phyloP scores from a whole-genome alignment of 169 alveolate species.

The Cystoisospora suis region DNA sequence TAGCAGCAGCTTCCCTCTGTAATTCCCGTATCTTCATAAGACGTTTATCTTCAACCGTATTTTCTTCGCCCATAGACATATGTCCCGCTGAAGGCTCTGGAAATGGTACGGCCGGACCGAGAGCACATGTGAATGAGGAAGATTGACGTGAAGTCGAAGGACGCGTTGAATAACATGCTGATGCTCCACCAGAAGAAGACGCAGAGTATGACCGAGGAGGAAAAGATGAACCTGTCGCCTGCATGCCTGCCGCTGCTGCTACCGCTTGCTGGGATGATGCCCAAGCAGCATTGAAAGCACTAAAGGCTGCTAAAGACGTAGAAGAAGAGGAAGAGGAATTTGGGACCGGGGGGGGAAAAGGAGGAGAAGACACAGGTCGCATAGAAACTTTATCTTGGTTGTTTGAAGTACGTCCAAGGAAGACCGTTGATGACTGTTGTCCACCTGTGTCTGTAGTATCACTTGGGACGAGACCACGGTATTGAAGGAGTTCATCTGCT shows the following conservation, averaged over 20 bases:
- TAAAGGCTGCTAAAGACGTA: background rate
- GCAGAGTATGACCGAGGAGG: background rate
- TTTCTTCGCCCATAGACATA: too few species aligned
- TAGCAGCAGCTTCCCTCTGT: constrained; percentile 37
- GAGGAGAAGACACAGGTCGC: too few species aligned
- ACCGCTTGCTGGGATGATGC: too few species aligned
- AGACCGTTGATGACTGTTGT: background rate
- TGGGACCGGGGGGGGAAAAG: too few species aligned
- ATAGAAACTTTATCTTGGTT: too few species aligned
- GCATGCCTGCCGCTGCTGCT: background rate
- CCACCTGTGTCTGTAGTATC: background rate
- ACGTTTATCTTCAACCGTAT: background rate
- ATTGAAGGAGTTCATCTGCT: background rate
- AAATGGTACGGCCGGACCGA: background rate
- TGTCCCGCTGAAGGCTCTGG: too few species aligned
- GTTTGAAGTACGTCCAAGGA: too few species aligned
- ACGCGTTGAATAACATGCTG: too few species aligned
- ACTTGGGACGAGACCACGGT: background rate
- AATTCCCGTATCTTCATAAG: background rate
- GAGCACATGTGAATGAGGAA: background rate
- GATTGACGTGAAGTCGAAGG: too few species aligned
- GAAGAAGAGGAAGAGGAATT: background rate
- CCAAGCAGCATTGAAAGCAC: too few species aligned
- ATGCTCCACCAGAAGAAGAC: background rate
- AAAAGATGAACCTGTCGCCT: background rate